Evolutionary conservation across 1,284 basidiomycete genomes (phyloP).

Genomic region (Dichomitus squalens): DNA sequence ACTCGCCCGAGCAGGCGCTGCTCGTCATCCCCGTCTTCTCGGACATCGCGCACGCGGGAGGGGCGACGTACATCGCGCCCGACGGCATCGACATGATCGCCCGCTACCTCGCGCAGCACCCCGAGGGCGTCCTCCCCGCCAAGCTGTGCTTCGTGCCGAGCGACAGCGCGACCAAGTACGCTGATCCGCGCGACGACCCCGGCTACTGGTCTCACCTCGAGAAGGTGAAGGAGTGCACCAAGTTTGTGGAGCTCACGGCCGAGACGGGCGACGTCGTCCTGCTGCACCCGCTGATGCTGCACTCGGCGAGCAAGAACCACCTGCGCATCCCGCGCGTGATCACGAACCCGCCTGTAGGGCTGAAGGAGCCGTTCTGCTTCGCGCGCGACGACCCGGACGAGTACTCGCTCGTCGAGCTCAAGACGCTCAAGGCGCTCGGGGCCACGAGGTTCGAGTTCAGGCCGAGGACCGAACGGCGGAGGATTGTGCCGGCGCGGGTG

Average conservation of each 20-base stretch:
- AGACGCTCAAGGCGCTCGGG: conserved; percentile 56
- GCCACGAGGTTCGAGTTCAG: conserved; percentile 47
- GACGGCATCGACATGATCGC: conserved; percentile 55
- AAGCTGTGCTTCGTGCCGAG: conserved; percentile 49
- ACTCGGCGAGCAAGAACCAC: conserved; percentile 64
- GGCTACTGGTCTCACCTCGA: conserved; percentile 46
- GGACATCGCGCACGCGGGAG: conserved; percentile 52
- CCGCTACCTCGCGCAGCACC: conserved; percentile 54
- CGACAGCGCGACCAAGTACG: conserved; percentile 39
- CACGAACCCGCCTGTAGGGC: conserved; percentile 60
- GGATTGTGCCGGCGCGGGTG: conserved; percentile 33
- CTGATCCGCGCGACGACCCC: conserved; percentile 41
- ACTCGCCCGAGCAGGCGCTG: conserved; percentile 62
- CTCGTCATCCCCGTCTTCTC: conserved; percentile 62
- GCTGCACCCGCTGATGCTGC: conserved; percentile 65
- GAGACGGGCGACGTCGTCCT: conserved; percentile 61
- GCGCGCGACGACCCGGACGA: conserved; percentile 43
- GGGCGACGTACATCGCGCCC: conserved; percentile 58
- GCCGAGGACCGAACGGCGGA: conserved; percentile 30
- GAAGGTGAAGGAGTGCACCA: conserved; percentile 42
- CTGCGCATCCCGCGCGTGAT: conserved; percentile 56
- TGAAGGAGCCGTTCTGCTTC: conserved; percentile 58
- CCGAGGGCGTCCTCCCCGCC: conserved; percentile 54
- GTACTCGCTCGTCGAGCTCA: conserved; percentile 52
- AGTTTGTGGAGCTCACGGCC: conserved; percentile 60